phyloP scores from a whole-genome alignment of 2,329 filamentous ascomycete genomes.

The Fusarium devonianum region DNA sequence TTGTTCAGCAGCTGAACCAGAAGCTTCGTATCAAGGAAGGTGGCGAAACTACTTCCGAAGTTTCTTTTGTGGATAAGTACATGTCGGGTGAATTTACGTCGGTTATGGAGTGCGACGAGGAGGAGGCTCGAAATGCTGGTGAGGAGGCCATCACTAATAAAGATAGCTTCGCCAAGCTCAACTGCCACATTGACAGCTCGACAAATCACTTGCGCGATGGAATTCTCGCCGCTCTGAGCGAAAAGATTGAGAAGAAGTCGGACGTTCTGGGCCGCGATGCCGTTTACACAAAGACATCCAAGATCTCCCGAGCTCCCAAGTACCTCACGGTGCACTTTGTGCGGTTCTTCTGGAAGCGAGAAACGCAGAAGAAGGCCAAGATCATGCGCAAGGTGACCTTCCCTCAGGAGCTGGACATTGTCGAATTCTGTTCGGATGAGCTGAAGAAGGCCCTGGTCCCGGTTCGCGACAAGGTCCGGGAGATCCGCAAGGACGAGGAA shows the following conservation, averaged over 20 bases:
- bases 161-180: conserved; percentile 88
- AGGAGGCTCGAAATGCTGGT: conserved; percentile 74
- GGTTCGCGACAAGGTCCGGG: conserved; percentile 94
- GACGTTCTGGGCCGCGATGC: conserved; percentile 79
- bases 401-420: conserved; percentile 87
- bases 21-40: conserved; percentile 73
- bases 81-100: conserved; percentile 84
- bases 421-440: conserved; percentile 95
- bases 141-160: conserved; percentile 72
- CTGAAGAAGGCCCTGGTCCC: conserved; percentile 83
- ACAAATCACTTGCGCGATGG: conserved; percentile 94
- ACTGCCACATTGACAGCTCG: conserved; percentile 89
- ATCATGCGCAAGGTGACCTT: conserved; percentile 99
- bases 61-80: conserved; percentile 88
- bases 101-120: conserved; percentile 82
- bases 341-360: conserved; percentile 96
- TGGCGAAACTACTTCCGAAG: conserved; percentile 56
- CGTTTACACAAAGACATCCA: conserved; percentile 87
- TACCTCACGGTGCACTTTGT: conserved; percentile 98
- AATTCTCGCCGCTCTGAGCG: conserved; percentile 79
- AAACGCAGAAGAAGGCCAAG: conserved; percentile 97
- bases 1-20: conserved; percentile 81
- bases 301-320: conserved; percentile 88
- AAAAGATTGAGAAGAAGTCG: conserved; percentile 91
- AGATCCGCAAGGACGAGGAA: conserved; percentile 92